Evolutionary conservation across 768 basidiomycete species (phyloP).

Genomic region (Lactifluus volemus): DNA sequence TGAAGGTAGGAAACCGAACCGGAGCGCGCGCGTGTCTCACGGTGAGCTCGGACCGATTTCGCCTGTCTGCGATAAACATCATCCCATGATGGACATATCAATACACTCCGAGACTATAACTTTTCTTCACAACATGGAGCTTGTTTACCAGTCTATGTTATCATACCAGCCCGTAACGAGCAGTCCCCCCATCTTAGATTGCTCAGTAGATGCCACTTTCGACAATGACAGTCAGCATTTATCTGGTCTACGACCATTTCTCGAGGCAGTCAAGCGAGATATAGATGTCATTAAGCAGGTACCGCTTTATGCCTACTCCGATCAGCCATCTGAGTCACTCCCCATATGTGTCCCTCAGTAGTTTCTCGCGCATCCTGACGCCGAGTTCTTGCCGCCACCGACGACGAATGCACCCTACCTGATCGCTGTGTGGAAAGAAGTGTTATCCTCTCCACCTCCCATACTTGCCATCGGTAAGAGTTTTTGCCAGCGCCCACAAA

Average conservation of each 20-base stretch:
- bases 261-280: constrained; percentile 37
- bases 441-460: constrained; percentile 50
- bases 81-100: not conserved
- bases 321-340: constrained; percentile 6
- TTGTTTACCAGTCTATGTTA: constrained; percentile 22
- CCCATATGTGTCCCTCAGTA: constrained; percentile 33
- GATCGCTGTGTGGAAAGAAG: constrained; percentile 75
- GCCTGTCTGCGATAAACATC: not conserved
- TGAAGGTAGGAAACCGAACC: constrained; percentile 3
- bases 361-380: constrained; percentile 47
- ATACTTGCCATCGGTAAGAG: constrained; percentile 51
- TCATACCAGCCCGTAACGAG: constrained; percentile 22
- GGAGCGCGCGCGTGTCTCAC: constrained; percentile 1
- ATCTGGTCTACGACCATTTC: constrained; percentile 34
- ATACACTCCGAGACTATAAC: constrained; percentile 23
- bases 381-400: constrained; percentile 38
- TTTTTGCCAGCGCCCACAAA: constrained; percentile 27
- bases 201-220: constrained; percentile 22
- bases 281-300: constrained; percentile 36
- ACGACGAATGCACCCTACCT: constrained; percentile 78
- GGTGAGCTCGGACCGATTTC: constrained; percentile 3
- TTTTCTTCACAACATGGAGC: constrained; percentile 22
- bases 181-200: constrained; percentile 30
- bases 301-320: constrained; percentile 11
- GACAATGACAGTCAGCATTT: constrained; percentile 21